A percentile compares a stretch with the other conserved stretches of the same genome.
Evolutionary conservation across 2,329 filamentous ascomycete species (phyloP).

Genomic region (Neofusicoccum umdonicola): DNA sequence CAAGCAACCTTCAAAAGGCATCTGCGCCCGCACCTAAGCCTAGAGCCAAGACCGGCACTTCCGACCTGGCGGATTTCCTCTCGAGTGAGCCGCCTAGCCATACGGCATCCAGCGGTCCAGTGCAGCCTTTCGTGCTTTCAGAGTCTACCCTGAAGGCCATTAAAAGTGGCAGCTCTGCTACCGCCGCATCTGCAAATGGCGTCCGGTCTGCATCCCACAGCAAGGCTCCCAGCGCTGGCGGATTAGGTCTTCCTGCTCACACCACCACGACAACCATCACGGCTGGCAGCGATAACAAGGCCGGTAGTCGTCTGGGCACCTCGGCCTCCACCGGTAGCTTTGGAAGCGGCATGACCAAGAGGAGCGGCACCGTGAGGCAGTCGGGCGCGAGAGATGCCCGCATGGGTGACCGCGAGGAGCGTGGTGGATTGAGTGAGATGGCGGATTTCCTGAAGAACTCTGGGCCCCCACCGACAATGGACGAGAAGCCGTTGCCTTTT

Average conservation of each 20-base stretch:
- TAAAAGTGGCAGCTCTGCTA: slow-evolving; percentile 14
- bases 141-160: slow-evolving; percentile 7
- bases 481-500: slow-evolving; percentile 12
- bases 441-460: slow-evolving; percentile 45
- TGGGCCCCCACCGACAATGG: slow-evolving; percentile 32
- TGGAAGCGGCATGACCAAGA: neutral
- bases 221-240: neutral
- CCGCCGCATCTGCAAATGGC: slow-evolving; percentile 17
- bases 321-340: neutral
- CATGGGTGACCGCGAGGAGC: neutral
- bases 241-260: neutral
- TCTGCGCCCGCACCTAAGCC: slow-evolving; percentile 21
- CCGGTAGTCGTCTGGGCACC: neutral
- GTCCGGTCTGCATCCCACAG: slow-evolving; percentile 24
- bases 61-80: slow-evolving; percentile 69
- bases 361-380: neutral
- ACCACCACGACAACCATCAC: neutral
- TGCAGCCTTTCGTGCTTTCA: slow-evolving; percentile 30
- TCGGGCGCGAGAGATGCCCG: neutral
- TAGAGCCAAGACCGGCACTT: slow-evolving; percentile 38
- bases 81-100: slow-evolving; percentile 60
- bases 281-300: neutral
- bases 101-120: slow-evolving; percentile 23
- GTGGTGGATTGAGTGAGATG: slow-evolving; percentile 31
- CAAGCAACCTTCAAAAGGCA: slow-evolving; percentile 3